Evolutionary conservation across 2,329 filamentous ascomycete species (phyloP), one percentile per base, ranked within the genome.

Genomic region (Neodidymelliopsis sp.): DNA sequence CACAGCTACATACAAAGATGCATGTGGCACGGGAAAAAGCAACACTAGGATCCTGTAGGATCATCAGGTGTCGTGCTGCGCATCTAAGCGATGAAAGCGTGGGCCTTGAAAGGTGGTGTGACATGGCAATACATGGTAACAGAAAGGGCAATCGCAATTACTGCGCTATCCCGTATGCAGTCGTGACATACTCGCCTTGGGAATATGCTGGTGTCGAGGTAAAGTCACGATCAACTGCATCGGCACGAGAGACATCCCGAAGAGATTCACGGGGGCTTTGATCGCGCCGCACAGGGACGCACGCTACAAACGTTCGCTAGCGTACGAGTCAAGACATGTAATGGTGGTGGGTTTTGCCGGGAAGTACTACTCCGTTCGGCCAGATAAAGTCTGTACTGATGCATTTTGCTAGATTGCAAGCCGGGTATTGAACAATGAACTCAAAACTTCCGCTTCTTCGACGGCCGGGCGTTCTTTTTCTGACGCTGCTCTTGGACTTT

Each of bases 391-490:
- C 16, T 45, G 36, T 41, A 40, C 35, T 50, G 40, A 50, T 52
- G 33, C 49, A 37, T 47, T 31, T 19, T 42, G 42, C 49, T 52
- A 52, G 27, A 37, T 40, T 37, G 23, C 42, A 20, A 47, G 36
- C 42, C 42, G 49, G 49, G 49, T 52, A 52, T 52, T 47, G 49
- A 46, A 52, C 42, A 52, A 46, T 46, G 28, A 52, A 52, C 51
- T 71, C 60, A 74, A 50, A 65, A 56, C 51, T 75, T 78, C 57
- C 70, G 77, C 76, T 83, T 91, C 75, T 82, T 88, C 29, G 82
- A 69, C 6, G 91, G 91, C 64, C 93, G 80, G 7, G 90, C 92
- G 73, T 96, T 97, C 84, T 99, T 97, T 69, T 88, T 88, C 71
- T 79, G 85, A 70, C 84, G 84, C 75, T 82, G 84, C 78, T 96